These are phyloP conservation scores for Lactarius hengduanensis DNA, from an alignment of 768 basidiomycete species.

Conservation along the genomic window DNA sequence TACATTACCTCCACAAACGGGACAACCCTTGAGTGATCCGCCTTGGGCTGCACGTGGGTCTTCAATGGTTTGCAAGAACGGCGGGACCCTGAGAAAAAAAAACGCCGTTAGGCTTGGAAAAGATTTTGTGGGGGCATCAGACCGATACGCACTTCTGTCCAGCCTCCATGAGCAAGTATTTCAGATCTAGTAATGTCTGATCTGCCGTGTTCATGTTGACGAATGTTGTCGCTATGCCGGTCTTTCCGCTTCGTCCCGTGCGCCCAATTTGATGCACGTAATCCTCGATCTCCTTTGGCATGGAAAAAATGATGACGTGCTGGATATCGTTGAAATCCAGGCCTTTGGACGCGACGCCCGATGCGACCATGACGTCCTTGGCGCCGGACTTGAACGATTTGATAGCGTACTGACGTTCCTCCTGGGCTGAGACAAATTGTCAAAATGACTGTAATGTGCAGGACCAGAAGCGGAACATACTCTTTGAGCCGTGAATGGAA, in stretches of 20 bases:
- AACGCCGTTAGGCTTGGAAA: slow-evolving; percentile 19
- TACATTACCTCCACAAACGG: slow-evolving; percentile 85
- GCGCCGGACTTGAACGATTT: slow-evolving; percentile 96
- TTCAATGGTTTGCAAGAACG: slow-evolving; percentile 85
- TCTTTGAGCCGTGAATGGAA: slow-evolving; percentile 96
- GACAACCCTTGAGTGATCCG: slow-evolving; percentile 80
- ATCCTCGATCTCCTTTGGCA: slow-evolving; percentile 99
- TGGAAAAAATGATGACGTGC: slow-evolving; percentile 97
- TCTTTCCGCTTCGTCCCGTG: slow-evolving; percentile 96
- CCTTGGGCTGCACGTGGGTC: slow-evolving; percentile 84
- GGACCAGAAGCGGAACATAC: slow-evolving; percentile 45
- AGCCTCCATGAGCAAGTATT: slow-evolving; percentile 94
- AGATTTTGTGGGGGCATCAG: neutral
- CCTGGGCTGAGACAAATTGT: slow-evolving; percentile 63
- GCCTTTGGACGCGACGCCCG: slow-evolving; percentile 95
- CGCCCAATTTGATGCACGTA: slow-evolving; percentile 99
- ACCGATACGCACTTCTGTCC: slow-evolving; percentile 82
- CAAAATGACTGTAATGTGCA: neutral
- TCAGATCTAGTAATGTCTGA: slow-evolving; percentile 94
- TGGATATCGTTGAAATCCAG: slow-evolving; percentile 99
- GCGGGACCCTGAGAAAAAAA: slow-evolving; percentile 69
- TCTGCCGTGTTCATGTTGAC: slow-evolving; percentile 98
- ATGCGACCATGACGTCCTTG: slow-evolving; percentile 99
- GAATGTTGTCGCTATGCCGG: slow-evolving; percentile 98
- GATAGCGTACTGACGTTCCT: slow-evolving; percentile 99